Evolutionary conservation across 768 basidiomycete genomes (phyloP), one percentile per base, ranked within the genome.

Genomic region (Neoboletus magnificus): DNA sequence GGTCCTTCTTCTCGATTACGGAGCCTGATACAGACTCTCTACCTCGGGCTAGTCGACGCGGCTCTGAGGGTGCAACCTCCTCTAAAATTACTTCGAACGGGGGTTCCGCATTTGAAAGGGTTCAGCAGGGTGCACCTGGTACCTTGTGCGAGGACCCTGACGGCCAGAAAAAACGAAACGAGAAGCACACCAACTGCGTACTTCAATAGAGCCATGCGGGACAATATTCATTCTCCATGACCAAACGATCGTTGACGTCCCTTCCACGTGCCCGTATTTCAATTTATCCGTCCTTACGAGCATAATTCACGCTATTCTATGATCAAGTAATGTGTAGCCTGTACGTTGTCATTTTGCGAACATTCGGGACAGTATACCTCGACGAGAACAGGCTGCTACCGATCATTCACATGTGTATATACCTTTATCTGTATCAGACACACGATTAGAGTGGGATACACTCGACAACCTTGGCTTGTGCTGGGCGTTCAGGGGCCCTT

Each of bases 1-100:
- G 65, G 44, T 77, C 75, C 7, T 62, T 73, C 52, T 66, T 74
- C 48, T 67, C 72, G 25, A 61, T 64, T n/a, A 58, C 53, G 20
- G 71, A 73, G 37, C 65, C 68, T 9, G 70, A 73, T 33, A 18
- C 58, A 9, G 67, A 64, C 40, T 46, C 52, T 56, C 62, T n/a
- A 50, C 57, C 54, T 49, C 61, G 57, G n/a, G 12, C 49, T 18
- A 54, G 51, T 39, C 62, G 56, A 22, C 57, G 44, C 49, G 23
- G 53, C 11, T 33, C 66, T 10, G 74, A 73, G 52, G 57, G 63
- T 42, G 48, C 40, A 32, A 27, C 52, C 10, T 60, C 58, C 1
- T 59, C 64, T 37, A 66, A 40, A 56, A 58, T 57, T 23, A 36
- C 52, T 27, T 52, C 56, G 41, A 58, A 55, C 25, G 52, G 48